These are phyloP conservation scores for Amanita pseudoporphyria DNA, from an alignment of 768 basidiomycete species.

Conservation along the genomic window DNA sequence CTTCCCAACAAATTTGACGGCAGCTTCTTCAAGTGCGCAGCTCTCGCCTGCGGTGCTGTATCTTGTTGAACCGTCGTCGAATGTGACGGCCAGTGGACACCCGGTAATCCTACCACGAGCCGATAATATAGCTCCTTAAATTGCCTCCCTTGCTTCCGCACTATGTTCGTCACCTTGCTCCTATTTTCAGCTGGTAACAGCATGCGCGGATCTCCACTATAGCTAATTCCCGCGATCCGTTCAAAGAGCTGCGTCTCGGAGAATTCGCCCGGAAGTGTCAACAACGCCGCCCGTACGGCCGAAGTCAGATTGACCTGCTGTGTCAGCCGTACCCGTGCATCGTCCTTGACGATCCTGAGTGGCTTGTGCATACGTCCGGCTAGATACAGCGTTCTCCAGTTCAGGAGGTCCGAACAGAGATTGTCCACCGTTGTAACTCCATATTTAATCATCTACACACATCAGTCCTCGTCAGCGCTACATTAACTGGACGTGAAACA, in stretches of 20 bases:
- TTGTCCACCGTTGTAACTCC: conserved; percentile 89
- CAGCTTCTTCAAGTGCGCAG: conserved; percentile 69
- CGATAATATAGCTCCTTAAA: conserved; percentile 85
- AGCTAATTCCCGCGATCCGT: conserved; percentile 78
- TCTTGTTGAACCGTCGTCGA: conserved; percentile 64
- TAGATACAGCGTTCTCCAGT: conserved; percentile 90
- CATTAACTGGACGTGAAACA: conserved; percentile 12
- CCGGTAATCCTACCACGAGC: conserved; percentile 68
- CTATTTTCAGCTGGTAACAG: conserved; percentile 90
- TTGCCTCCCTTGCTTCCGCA: conserved; percentile 67
- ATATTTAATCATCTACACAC: conserved; percentile 81
- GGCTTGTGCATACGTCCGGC: conserved; percentile 98
- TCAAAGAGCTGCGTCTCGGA: conserved; percentile 76
- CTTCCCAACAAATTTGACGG: conserved; percentile 55
- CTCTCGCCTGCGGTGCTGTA: conserved; percentile 50
- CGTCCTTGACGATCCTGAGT: conserved; percentile 84
- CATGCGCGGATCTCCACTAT: conserved; percentile 91
- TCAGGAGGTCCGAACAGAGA: conserved; percentile 81
- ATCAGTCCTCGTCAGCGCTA: conserved; percentile 4
- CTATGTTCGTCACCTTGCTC: conserved; percentile 90
- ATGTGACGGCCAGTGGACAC: conserved; percentile 60
- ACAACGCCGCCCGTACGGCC: conserved; percentile 82
- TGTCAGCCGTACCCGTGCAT: conserved; percentile 83
- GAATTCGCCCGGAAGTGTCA: conserved; percentile 78
- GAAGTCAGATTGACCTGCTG: conserved; percentile 91